Conservation (phyloP, 345 rosid genomes). For the Brassica carinata region DNA sequence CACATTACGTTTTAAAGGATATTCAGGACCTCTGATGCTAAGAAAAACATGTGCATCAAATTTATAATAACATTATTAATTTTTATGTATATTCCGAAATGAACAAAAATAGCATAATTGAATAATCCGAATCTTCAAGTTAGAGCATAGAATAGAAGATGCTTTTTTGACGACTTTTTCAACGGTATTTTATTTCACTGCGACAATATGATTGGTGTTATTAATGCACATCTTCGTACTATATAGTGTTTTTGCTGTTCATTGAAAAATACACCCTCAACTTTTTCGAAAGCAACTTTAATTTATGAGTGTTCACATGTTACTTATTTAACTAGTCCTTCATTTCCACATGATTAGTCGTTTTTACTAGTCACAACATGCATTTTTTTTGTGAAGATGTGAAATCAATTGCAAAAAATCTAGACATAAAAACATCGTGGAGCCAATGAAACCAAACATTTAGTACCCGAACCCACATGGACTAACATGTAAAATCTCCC, state of each 20-base stretch:
- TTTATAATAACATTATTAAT: neutral
- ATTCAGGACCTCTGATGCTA: neutral
- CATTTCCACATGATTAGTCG: slow-evolving; percentile 17
- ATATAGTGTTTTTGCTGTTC: slow-evolving; percentile 9
- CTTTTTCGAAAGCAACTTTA: neutral
- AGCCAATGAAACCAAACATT: slow-evolving; percentile 41
- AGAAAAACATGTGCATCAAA: neutral
- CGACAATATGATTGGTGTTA: slow-evolving; percentile 18
- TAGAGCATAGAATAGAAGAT: neutral
- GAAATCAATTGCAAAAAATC: slow-evolving; percentile 7
- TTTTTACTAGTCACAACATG: slow-evolving; percentile 10
- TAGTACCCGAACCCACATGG: slow-evolving; percentile 43
- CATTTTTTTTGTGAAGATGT: slow-evolving; percentile 9
- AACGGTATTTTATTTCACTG: neutral
- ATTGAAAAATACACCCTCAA: neutral
- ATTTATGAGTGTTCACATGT: neutral
- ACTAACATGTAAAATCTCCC: slow-evolving; percentile 40
- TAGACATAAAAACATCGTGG: slow-evolving; percentile 41
- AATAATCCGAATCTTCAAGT: neutral
- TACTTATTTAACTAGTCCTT: slow-evolving; percentile 6
- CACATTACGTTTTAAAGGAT: neutral
- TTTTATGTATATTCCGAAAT: neutral
- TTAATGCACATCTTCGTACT: slow-evolving; percentile 15
- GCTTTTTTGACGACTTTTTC: neutral
- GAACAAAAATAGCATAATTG: too few relatives aligned